Percentiles rank a stretch among this genome's conserved stretches.
Evolutionary conservation across 1,284 basidiomycete genomes (phyloP).

Genomic region (Tilletia indica): DNA sequence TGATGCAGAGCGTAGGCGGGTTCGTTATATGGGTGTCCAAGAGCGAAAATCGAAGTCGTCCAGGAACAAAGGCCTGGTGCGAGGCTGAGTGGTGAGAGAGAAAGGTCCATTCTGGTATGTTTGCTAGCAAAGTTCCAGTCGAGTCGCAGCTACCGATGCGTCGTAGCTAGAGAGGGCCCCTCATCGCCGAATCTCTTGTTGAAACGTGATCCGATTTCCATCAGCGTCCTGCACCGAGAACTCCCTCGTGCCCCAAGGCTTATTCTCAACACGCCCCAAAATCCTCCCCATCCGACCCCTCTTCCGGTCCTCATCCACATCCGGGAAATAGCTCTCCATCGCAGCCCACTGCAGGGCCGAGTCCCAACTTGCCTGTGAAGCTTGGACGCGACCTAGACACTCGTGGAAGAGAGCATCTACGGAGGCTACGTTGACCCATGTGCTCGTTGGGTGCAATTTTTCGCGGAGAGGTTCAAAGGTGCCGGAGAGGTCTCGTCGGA

Average conservation of each 20-base stretch:
- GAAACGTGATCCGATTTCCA: conserved; percentile 16
- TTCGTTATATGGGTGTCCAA: too few relatives aligned
- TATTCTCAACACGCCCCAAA: conserved; percentile 8
- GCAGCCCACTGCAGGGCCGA: not conserved
- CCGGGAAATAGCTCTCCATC: conserved; percentile 14
- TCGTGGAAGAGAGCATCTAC: conserved; percentile 19
- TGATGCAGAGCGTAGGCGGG: too few relatives aligned
- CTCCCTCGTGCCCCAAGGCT: conserved; percentile 20
- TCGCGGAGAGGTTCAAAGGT: conserved; percentile 8
- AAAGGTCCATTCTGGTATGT: too few relatives aligned
- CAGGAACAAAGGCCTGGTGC: too few relatives aligned
- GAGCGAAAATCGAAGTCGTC: too few relatives aligned
- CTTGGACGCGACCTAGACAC: not conserved
- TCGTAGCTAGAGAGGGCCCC: not conserved
- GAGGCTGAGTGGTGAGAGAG: too few relatives aligned
- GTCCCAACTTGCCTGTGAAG: not conserved
- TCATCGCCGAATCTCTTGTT: conserved; percentile 12
- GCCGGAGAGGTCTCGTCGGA: conserved; percentile 2
- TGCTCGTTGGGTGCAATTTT: not conserved
- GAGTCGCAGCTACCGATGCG: too few relatives aligned
- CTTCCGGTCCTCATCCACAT: conserved; percentile 13
- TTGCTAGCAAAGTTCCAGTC: too few relatives aligned
- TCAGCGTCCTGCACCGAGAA: conserved; percentile 15
- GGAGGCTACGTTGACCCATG: conserved; percentile 13
- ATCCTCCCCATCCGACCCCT: conserved; percentile 9